phyloP scores from a whole-genome alignment of 805 yeast species.

The Metschnikowia hibisci region DNA sequence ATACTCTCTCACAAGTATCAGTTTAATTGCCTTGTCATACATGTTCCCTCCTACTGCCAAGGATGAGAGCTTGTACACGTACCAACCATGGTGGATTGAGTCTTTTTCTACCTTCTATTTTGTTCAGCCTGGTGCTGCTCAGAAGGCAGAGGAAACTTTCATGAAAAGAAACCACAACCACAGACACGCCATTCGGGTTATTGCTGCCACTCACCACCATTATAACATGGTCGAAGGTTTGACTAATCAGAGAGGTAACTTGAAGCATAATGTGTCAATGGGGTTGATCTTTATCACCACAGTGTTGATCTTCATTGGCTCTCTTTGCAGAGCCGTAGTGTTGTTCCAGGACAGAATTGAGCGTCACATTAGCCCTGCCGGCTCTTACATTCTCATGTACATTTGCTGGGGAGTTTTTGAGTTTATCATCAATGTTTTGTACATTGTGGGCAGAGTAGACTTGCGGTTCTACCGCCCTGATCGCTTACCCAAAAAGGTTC shows the following conservation, averaged over 20 bases:
- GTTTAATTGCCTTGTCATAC: slow-evolving; percentile 49
- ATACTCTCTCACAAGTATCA: slow-evolving; percentile 52
- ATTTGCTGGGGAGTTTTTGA: slow-evolving; percentile 68
- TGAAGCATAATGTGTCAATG: slow-evolving; percentile 52
- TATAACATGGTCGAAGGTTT: slow-evolving; percentile 36
- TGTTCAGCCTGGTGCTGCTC: slow-evolving; percentile 50
- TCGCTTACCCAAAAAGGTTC: slow-evolving; percentile 37
- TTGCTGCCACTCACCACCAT: slow-evolving; percentile 53
- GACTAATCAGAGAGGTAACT: slow-evolving; percentile 36
- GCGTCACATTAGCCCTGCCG: slow-evolving; percentile 16
- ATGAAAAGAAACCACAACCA: slow-evolving; percentile 46
- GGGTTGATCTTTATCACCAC: slow-evolving; percentile 44
- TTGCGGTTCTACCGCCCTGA: slow-evolving; percentile 80
- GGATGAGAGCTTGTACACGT: slow-evolving; percentile 51
- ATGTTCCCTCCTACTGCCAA: slow-evolving; percentile 50
- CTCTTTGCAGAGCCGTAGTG: slow-evolving; percentile 48
- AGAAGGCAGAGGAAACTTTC: slow-evolving; percentile 45
- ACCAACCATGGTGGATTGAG: slow-evolving; percentile 79
- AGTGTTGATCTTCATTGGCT: slow-evolving; percentile 45
- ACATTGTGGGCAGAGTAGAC: slow-evolving; percentile 64
- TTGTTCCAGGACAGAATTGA: slow-evolving; percentile 32
- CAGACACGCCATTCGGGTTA: slow-evolving; percentile 52
- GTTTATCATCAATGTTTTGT: slow-evolving; percentile 50
- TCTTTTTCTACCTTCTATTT: slow-evolving; percentile 56
- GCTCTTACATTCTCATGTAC: slow-evolving; percentile 57